Conservation (phyloP, 768 basidiomycete species). For the Leccinum variicolor region DNA sequence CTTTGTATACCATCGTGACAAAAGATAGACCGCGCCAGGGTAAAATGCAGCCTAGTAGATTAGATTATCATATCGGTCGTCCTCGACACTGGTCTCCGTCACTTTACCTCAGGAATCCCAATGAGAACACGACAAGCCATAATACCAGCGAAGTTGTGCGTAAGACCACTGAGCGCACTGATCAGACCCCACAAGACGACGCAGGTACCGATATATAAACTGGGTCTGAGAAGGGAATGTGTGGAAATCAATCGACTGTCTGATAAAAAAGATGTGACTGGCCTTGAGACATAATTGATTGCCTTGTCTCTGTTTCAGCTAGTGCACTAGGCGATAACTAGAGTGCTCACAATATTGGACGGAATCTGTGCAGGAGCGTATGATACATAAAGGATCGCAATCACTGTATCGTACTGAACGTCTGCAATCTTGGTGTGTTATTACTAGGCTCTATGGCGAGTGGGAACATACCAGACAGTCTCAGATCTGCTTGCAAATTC, state of each 20-base stretch:
- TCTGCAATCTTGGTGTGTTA: slow-evolving; percentile 30
- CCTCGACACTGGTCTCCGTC: neutral
- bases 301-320: slow-evolving; percentile 32
- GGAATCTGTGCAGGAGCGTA: too few relatives aligned
- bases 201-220: slow-evolving; percentile 47
- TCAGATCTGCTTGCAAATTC: too few relatives aligned
- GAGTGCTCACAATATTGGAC: slow-evolving; percentile 15
- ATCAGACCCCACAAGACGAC: slow-evolving; percentile 54
- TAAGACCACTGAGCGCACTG: slow-evolving; percentile 59
- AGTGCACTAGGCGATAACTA: neutral
- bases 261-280: neutral
- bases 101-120: slow-evolving; percentile 53
- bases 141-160: slow-evolving; percentile 47
- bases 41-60: slow-evolving; percentile 22
- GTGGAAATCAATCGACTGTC: neutral
- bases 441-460: too few relatives aligned
- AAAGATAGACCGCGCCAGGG: slow-evolving; percentile 34
- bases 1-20: slow-evolving; percentile 26
- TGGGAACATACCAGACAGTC: too few relatives aligned
- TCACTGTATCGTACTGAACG: neutral
- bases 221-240: slow-evolving; percentile 42
- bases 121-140: slow-evolving; percentile 40
- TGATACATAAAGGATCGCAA: too few relatives aligned
- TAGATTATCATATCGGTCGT: neutral
- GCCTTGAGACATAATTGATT: slow-evolving; percentile 54